A percentile compares a stretch with the other conserved stretches of the same genome.
phyloP scores from a whole-genome alignment of 768 basidiomycete genomes.

The Tylopilus rubrobrunneus region DNA sequence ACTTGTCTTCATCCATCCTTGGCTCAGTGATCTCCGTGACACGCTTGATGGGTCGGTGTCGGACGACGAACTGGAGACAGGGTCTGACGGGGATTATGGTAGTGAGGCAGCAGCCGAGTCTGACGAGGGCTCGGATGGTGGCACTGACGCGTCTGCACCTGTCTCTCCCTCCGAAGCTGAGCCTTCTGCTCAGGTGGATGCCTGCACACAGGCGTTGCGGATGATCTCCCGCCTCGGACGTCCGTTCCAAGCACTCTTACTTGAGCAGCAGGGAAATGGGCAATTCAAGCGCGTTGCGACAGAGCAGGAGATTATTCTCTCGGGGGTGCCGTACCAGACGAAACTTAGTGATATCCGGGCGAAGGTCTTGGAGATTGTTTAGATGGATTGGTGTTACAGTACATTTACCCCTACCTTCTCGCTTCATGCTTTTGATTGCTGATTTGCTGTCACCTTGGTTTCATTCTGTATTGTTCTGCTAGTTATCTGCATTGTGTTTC shows the following conservation, averaged over 20 bases:
- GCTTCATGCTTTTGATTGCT: no score
- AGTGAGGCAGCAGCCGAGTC: no score
- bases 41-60: no score
- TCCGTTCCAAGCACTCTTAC: slow-evolving; percentile 4
- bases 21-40: no score
- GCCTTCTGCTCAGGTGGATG: background rate
- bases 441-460: no score
- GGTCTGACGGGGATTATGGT: no score
- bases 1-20: slow-evolving; percentile 5
- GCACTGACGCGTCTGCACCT: background rate
- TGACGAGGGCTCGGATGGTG: no score
- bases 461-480: no score
- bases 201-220: background rate
- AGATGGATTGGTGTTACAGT: background rate
- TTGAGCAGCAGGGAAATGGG: background rate
- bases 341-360: background rate
- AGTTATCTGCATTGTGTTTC: no score
- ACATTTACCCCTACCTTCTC: no score
- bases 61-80: background rate
- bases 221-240: background rate
- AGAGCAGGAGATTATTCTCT: background rate
- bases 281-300: background rate
- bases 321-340: background rate
- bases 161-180: background rate
- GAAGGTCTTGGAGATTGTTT: background rate